A percentile compares a stretch with the other conserved stretches of the same genome.
Conservation (phyloP, 2,329 filamentous ascomycete genomes). For the Cladorrhinum sp. region DNA sequence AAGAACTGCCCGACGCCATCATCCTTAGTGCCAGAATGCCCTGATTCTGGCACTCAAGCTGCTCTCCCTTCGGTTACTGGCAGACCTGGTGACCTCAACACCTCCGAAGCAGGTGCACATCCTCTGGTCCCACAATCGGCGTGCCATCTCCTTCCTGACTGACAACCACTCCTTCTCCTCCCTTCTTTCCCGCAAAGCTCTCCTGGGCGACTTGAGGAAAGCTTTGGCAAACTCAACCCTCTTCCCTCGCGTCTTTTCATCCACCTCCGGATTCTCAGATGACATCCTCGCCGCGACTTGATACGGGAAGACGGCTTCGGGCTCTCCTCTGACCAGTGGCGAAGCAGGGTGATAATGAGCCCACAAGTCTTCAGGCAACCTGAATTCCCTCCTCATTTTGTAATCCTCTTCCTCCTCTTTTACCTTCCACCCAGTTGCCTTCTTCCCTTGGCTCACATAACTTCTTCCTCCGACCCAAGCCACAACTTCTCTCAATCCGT, state of each 20-base stretch:
- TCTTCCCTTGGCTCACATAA: not conserved
- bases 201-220: not conserved
- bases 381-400: not conserved
- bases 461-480: not conserved
- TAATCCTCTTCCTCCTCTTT: not conserved
- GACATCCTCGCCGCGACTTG: not conserved
- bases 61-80: not conserved
- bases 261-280: not conserved
- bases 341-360: not conserved
- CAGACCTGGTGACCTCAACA: not conserved
- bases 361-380: not conserved
- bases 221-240: slow-evolving; percentile 5
- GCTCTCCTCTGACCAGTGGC: not conserved
- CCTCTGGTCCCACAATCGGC: not conserved
- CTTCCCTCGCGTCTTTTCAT: not conserved
- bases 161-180: slow-evolving; percentile 5
- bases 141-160: not conserved
- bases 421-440: not conserved
- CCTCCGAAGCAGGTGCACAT: not conserved
- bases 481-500: not conserved
- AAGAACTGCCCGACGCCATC: not conserved
- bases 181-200: not conserved
- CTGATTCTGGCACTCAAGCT: not conserved
- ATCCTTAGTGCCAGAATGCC: not conserved
- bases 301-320: not conserved